Evolutionary conservation across 1,284 basidiomycete species (phyloP).

Genomic region (Microbotryomycetes sp.): DNA sequence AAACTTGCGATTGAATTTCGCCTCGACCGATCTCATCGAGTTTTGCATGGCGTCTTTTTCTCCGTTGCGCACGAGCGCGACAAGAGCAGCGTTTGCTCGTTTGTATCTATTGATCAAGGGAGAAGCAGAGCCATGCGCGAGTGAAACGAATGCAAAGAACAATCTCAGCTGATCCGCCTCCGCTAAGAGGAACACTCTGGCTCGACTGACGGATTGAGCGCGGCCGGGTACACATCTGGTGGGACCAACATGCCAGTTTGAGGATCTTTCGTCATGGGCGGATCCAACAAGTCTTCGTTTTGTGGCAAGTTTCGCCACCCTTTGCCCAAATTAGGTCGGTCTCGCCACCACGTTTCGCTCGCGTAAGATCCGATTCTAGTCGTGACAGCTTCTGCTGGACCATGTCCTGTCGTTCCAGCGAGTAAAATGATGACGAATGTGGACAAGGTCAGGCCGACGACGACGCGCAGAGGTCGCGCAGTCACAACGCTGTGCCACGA

Average conservation of each 20-base stretch:
- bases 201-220: conserved; percentile 25
- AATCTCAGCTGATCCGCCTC: too few relatives aligned
- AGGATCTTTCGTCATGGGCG: background rate
- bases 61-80: conserved; percentile 25
- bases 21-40: conserved; percentile 26
- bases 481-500: background rate
- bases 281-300: conserved; percentile 17
- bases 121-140: background rate
- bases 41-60: conserved; percentile 21
- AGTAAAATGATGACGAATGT: background rate
- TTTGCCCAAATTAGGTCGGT: background rate
- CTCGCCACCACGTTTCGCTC: background rate
- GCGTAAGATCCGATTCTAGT: conserved; percentile 1
- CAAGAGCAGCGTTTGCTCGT: conserved; percentile 28
- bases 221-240: conserved; percentile 28
- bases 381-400: background rate
- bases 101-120: conserved; percentile 14
- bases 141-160: background rate
- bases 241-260: conserved; percentile 14
- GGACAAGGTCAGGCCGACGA: background rate
- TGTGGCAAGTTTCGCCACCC: background rate
- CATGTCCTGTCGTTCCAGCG: background rate
- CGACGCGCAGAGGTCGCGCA: background rate
- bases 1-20: conserved; percentile 37
- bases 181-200: too few relatives aligned